Percentiles rank a stretch among this genome's conserved stretches.
These are phyloP conservation scores for Coniochaeta hoffmannii DNA, from an alignment of 2,329 filamentous ascomycete species.

Conservation along the genomic window DNA sequence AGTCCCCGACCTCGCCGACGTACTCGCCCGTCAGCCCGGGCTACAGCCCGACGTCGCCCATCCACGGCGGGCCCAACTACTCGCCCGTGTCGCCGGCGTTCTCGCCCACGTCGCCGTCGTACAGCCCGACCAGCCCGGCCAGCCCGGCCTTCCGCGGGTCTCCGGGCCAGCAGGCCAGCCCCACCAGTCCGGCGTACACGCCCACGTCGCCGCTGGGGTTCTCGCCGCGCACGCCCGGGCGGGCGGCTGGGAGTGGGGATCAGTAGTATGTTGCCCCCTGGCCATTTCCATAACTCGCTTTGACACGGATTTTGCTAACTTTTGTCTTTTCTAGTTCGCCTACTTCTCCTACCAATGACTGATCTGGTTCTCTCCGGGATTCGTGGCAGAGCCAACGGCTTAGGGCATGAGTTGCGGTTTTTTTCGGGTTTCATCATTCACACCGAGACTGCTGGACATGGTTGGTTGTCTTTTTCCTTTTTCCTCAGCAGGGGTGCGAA, in stretches of 20 bases:
- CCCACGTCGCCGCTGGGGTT: slow-evolving; percentile 50
- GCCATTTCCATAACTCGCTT: background rate
- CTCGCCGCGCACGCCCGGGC: slow-evolving; percentile 36
- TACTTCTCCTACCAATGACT: slow-evolving; percentile 30
- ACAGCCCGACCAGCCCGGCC: slow-evolving; percentile 57
- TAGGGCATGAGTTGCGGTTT: background rate
- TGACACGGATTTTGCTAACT: slow-evolving; percentile 5
- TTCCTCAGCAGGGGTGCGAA: background rate
- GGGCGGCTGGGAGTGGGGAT: slow-evolving; percentile 27
- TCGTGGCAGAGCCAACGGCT: background rate
- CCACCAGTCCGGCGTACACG: slow-evolving; percentile 66
- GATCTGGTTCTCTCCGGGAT: slow-evolving; percentile 5
- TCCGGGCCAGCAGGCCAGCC: slow-evolving; percentile 44
- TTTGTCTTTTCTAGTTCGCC: slow-evolving; percentile 22
- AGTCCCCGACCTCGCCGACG: slow-evolving; percentile 57
- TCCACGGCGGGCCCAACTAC: slow-evolving; percentile 28
- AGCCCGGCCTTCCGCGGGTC: slow-evolving; percentile 53
- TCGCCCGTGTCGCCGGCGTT: slow-evolving; percentile 68
- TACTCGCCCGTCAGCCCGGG: slow-evolving; percentile 46
- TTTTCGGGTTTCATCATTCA: background rate
- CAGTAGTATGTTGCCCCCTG: slow-evolving; percentile 28
- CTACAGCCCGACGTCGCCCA: background rate
- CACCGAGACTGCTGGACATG: background rate
- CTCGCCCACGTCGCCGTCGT: slow-evolving; percentile 65
- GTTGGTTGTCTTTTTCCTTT: background rate